A percentile compares a stretch with the other conserved stretches of the same genome.
phyloP scores from a whole-genome alignment of 164 flowering plant genomes.

The Magnolia sinica region DNA sequence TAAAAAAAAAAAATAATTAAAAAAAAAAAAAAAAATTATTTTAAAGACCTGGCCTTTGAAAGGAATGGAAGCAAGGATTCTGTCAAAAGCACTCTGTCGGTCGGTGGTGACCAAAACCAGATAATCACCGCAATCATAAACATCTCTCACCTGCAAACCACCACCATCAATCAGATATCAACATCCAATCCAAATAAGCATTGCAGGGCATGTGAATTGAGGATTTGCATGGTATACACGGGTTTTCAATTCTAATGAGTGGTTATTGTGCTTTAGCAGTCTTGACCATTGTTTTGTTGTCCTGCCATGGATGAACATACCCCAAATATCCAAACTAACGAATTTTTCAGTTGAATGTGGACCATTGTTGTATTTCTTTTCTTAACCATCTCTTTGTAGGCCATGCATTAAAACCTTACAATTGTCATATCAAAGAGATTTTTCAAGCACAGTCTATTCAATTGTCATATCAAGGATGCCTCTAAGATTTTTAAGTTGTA shows the following conservation, averaged over 20 bases:
- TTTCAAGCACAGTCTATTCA: no score
- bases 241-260: background rate
- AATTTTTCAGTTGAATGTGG: background rate
- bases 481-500: no score
- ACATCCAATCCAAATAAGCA: background rate
- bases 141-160: constrained; percentile 69
- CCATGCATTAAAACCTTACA: background rate
- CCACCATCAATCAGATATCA: background rate
- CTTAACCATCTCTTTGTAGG: background rate
- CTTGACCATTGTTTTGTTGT: background rate
- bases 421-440: background rate
- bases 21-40: background rate
- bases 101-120: constrained; percentile 93
- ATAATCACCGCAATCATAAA: constrained; percentile 87
- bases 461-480: no score
- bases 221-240: background rate
- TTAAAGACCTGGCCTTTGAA: constrained; percentile 90
- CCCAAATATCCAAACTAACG: background rate
- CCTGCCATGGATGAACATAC: background rate
- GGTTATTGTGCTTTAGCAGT: background rate
- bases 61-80: constrained; percentile 93
- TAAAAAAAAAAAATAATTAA: background rate
- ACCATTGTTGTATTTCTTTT: no score
- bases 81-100: constrained; percentile 91
- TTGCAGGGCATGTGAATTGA: background rate